phyloP scores from a whole-genome alignment of 306 rosid genomes.

The Fragaria iinumae region DNA sequence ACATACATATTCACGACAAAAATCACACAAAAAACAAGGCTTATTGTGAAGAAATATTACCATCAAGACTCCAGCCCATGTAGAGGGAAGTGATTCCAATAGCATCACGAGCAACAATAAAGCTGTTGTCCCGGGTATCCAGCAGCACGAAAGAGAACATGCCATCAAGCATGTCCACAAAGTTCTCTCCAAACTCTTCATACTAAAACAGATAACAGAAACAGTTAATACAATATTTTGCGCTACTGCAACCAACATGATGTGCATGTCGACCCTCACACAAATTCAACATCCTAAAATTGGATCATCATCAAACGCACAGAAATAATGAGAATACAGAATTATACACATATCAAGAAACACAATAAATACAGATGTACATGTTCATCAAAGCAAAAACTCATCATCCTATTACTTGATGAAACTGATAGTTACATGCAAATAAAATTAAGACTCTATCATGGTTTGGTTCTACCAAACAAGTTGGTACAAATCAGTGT shows the following conservation, averaged over 20 bases:
- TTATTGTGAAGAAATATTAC: constrained; percentile 29
- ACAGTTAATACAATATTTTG: background rate
- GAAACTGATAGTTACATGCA: background rate
- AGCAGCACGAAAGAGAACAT: constrained; percentile 85
- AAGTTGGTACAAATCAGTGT: background rate
- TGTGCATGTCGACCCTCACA: background rate
- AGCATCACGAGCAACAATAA: constrained; percentile 94
- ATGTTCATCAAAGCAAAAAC: background rate
- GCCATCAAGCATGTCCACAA: constrained; percentile 89
- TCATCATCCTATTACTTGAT: background rate
- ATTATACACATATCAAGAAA: background rate
- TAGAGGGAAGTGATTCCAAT: constrained; percentile 90
- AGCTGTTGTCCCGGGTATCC: constrained; percentile 92
- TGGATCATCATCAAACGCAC: background rate
- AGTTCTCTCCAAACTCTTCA: constrained; percentile 83
- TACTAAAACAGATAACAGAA: constrained; percentile 43
- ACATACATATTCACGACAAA: background rate
- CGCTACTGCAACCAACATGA: background rate
- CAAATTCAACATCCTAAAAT: background rate
- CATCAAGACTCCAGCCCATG: constrained; percentile 96
- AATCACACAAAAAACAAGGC: background rate
- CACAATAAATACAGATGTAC: background rate
- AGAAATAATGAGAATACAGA: background rate
- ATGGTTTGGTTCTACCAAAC: background rate
- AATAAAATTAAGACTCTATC: background rate